Evolutionary conservation across 495 filamentous ascomycete species (phyloP), one percentile per base, ranked within the genome.

Genomic region (Trichoderma gamsii): DNA sequence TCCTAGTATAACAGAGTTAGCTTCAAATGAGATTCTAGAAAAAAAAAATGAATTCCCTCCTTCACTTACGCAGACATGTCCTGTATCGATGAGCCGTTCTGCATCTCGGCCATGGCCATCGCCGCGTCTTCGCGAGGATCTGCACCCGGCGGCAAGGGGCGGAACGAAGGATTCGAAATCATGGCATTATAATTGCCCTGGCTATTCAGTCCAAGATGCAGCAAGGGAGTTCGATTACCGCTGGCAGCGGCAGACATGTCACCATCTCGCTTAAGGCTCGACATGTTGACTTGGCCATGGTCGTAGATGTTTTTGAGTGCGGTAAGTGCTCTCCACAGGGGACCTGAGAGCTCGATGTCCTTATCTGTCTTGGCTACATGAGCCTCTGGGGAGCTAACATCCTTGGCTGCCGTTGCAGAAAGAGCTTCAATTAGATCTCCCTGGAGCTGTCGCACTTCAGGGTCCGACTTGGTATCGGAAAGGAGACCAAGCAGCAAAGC

Each of bases 401-500:
- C 84, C 67, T 82, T 85, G 1, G 82, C 82, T 1, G 84, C 83
- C 0, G 83, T 84, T 2, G 82, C 82, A 6, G 83, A 85, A 43
- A 86, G 71, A 5, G 83, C 84, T n/a, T 80, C 77, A 21, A 86
- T 86, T 11, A 86, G 71, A 69, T 85, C 79, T 1, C 83, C 83
- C 61, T 86, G 84, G 3, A 86, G 75, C 70, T 85, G 80, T 51
- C 84, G 78, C 2, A 86, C 82, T 66, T 85, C 83, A 1, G 81
- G 82, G 65, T 86, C 81, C 15, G 78, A 75, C 66, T 86, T 84
- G 7, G 84, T 85, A 68, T 90, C 88, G 38, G 85, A 83, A 2
- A 89, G 71, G 43, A 90, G 87, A 1, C 86, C 88, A 3, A 90
- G 81, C 1, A 90, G 78, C 3, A 90, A 80, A 2, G 87, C 88